Conservation (phyloP, 1,284 basidiomycete genomes). For the Moniliophthora roreri region DNA sequence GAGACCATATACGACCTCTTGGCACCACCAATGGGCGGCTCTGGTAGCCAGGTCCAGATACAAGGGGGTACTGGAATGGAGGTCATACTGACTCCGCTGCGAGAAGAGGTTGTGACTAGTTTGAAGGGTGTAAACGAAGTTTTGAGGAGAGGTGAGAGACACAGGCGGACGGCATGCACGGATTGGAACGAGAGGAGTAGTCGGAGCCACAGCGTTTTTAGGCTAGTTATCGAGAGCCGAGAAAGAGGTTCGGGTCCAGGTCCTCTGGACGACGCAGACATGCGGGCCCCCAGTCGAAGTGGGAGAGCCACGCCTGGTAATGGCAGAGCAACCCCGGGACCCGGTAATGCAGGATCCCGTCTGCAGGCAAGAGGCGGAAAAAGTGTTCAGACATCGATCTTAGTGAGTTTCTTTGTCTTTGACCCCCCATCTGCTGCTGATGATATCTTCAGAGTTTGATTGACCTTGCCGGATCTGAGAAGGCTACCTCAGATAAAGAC, state of each 20-base stretch:
- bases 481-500: constrained; percentile 92
- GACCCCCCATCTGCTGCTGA: constrained; percentile 15
- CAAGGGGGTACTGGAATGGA: constrained; percentile 65
- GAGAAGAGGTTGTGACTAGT: constrained; percentile 91
- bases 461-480: constrained; percentile 97
- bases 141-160: constrained; percentile 82
- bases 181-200: constrained; percentile 98
- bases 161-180: constrained; percentile 89
- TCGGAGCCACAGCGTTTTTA: constrained; percentile 90
- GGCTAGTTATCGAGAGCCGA: constrained; percentile 83
- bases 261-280: constrained; percentile 5
- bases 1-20: constrained; percentile 89
- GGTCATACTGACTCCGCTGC: constrained; percentile 68
- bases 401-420: constrained; percentile 48
- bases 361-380: constrained; percentile 71
- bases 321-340: constrained; percentile 8
- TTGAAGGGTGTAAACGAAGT: constrained; percentile 85
- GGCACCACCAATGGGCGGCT: constrained; percentile 58
- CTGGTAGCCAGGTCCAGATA: constrained; percentile 67
- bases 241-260: constrained; percentile 47
- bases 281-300: not conserved
- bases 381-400: constrained; percentile 78
- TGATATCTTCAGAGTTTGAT: constrained; percentile 67
- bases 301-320: constrained; percentile 3
- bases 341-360: constrained; percentile 52